Evolutionary conservation across 139 green algal species (phyloP).

Genomic region (Prasinococcaceae sp.): DNA sequence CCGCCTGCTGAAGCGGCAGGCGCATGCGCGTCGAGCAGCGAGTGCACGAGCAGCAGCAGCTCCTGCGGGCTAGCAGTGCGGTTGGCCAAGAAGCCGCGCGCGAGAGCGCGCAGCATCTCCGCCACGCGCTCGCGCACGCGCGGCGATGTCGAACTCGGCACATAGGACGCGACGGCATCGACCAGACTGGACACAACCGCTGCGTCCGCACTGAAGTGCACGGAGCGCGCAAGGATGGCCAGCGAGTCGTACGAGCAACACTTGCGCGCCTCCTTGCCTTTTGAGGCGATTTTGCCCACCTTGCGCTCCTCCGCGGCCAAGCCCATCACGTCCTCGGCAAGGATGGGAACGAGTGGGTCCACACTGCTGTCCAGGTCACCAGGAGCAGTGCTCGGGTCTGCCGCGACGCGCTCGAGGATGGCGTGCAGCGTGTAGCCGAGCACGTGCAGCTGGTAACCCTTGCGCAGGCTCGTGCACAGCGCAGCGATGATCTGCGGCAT

Average conservation of each 20-base stretch:
- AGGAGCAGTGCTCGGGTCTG: background rate
- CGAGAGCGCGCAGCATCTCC: slow-evolving; percentile 50
- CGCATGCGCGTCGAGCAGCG: slow-evolving; percentile 27
- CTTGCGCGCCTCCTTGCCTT: slow-evolving; percentile 64
- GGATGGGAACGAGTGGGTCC: slow-evolving; percentile 43
- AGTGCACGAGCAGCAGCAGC: slow-evolving; percentile 44
- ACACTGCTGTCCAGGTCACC: slow-evolving; percentile 45
- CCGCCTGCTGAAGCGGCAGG: slow-evolving; percentile 9
- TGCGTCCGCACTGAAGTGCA: too few species aligned
- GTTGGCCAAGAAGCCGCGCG: slow-evolving; percentile 52
- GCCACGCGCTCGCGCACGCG: slow-evolving; percentile 43
- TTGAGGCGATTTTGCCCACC: slow-evolving; percentile 41
- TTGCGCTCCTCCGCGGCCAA: slow-evolving; percentile 58
- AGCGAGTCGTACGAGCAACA: slow-evolving; percentile 39
- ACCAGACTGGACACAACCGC: too few species aligned
- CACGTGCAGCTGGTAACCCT: slow-evolving; percentile 71
- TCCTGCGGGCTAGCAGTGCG: slow-evolving; percentile 34
- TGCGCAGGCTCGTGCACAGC: slow-evolving; percentile 35
- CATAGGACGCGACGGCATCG: slow-evolving; percentile 25
- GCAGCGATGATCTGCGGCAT: slow-evolving; percentile 29
- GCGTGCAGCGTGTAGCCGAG: slow-evolving; percentile 72
- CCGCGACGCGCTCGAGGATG: slow-evolving; percentile 30
- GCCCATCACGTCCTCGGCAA: slow-evolving; percentile 67
- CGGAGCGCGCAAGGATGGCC: slow-evolving; percentile 3
- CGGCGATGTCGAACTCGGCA: too few species aligned